A percentile compares a stretch with the other conserved stretches of the same genome.
These are phyloP conservation scores for Capsicum rhomboideum DNA, from an alignment of 257 asterid species.

Conservation along the genomic window DNA sequence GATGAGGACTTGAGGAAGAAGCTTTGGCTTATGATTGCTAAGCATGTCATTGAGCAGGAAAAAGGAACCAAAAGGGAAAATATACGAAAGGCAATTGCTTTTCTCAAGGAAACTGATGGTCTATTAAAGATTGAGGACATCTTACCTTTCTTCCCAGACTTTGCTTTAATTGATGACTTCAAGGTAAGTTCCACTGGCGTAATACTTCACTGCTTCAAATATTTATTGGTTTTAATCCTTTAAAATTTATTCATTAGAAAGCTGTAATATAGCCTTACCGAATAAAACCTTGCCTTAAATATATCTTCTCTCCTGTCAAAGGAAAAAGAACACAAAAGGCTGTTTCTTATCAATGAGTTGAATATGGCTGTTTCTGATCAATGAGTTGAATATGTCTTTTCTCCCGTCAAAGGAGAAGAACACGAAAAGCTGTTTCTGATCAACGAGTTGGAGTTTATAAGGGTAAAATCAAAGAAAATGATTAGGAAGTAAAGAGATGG, in stretches of 20 bases:
- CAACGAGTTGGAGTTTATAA: neutral
- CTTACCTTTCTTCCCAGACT: conserved; percentile 94
- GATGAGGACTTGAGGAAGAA: conserved; percentile 94
- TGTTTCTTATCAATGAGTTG: no score
- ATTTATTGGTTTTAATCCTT: neutral
- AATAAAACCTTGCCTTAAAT: neutral
- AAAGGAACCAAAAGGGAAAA: conserved; percentile 98
- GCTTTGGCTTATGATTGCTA: conserved; percentile 98
- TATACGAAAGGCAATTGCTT: conserved; percentile 93
- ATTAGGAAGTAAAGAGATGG: neutral
- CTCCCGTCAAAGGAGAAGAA: no score
- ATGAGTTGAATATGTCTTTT: neutral
- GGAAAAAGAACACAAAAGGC: neutral
- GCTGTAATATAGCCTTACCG: neutral
- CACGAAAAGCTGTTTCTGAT: neutral
- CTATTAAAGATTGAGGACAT: conserved; percentile 95
- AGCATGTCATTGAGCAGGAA: conserved; percentile 91
- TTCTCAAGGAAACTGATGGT: conserved; percentile 98
- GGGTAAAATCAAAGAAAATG: neutral
- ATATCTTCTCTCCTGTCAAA: neutral
- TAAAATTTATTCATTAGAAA: neutral
- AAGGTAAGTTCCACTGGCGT: conserved; percentile 37
- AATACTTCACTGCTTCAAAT: neutral
- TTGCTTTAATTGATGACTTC: conserved; percentile 92
- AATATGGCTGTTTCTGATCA: neutral